These are phyloP conservation scores for Aplosporella prunicola DNA, from an alignment of 2,329 filamentous ascomycete genomes.

Conservation along the genomic window DNA sequence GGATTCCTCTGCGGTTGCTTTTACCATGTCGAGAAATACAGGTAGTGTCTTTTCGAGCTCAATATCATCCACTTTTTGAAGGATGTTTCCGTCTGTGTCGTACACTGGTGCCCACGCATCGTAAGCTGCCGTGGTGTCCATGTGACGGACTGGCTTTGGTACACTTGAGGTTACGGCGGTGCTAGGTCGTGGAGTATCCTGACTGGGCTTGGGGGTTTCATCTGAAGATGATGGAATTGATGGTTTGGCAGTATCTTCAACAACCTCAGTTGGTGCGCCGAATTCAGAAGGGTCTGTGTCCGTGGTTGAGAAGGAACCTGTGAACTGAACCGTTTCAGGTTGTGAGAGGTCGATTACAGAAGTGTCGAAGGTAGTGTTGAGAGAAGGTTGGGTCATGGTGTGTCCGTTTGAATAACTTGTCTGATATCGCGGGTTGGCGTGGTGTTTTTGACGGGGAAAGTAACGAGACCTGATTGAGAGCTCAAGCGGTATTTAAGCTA, in stretches of 20 bases:
- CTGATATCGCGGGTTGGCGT: too few species aligned
- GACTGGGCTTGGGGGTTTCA: neutral
- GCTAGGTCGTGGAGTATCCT: neutral
- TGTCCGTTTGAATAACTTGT: too few species aligned
- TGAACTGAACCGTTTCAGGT: neutral
- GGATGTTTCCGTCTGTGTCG: conserved; percentile 57
- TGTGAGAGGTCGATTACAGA: conserved; percentile 22
- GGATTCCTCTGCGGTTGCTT: conserved; percentile 1
- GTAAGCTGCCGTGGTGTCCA: conserved; percentile 38
- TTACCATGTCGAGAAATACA: conserved; percentile 32
- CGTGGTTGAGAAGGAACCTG: conserved; percentile 26
- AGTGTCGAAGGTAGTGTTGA: conserved; percentile 31
- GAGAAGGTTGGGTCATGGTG: conserved; percentile 29
- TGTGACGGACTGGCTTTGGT: conserved; percentile 21
- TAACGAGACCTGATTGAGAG: too few species aligned
- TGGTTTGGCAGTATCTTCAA: neutral
- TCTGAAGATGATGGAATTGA: neutral
- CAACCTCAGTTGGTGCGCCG: conserved; percentile 3
- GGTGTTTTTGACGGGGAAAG: too few species aligned
- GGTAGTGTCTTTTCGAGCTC: conserved; percentile 46
- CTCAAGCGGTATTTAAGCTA: too few species aligned
- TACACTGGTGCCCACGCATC: conserved; percentile 47
- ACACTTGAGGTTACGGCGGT: conserved; percentile 5
- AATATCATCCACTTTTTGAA: conserved; percentile 53
- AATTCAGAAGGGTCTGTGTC: conserved; percentile 23